Percentiles rank a stretch among this genome's conserved stretches.
Conservation (phyloP, 2,329 filamentous ascomycete genomes). For the Fusarium sp. region DNA sequence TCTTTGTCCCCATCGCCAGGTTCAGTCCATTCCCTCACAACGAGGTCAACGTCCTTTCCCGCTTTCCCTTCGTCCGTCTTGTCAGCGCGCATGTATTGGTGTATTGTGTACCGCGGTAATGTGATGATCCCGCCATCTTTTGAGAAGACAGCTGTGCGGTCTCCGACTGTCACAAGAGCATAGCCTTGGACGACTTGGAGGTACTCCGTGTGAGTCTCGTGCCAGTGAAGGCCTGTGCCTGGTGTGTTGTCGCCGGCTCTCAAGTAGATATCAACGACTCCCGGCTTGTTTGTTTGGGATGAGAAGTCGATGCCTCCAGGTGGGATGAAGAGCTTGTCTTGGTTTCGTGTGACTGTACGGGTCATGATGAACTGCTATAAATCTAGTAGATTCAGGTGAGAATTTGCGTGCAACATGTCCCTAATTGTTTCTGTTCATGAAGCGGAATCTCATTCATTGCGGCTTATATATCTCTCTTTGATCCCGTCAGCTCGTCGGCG, state of each 20-base stretch:
- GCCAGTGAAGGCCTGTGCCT: slow-evolving; percentile 31
- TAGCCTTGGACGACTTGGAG: slow-evolving; percentile 30
- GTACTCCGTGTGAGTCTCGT: slow-evolving; percentile 29
- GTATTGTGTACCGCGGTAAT: slow-evolving; percentile 29
- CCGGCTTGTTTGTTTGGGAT: neutral
- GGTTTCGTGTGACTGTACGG: slow-evolving; percentile 8
- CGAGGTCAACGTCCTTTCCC: slow-evolving; percentile 19
- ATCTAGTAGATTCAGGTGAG: neutral
- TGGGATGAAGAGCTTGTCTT: slow-evolving; percentile 11
- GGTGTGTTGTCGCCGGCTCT: slow-evolving; percentile 7
- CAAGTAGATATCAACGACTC: slow-evolving; percentile 12
- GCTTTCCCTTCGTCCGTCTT: slow-evolving; percentile 12
- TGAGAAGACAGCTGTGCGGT: slow-evolving; percentile 26
- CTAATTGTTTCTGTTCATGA: too few relatives aligned
- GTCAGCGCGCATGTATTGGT: slow-evolving; percentile 33
- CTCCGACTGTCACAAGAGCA: slow-evolving; percentile 31
- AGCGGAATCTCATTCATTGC: accelerated
- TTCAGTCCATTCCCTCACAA: slow-evolving; percentile 36
- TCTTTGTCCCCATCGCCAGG: slow-evolving; percentile 34
- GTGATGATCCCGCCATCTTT: slow-evolving; percentile 31
- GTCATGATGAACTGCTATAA: neutral
- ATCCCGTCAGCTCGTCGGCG: neutral
- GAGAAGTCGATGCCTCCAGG: slow-evolving; percentile 16
- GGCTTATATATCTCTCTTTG: accelerated
- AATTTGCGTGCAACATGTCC: neutral